Evolutionary conservation across 2,329 filamentous ascomycete species (phyloP).

Genomic region (Paramyrothecium sp.): DNA sequence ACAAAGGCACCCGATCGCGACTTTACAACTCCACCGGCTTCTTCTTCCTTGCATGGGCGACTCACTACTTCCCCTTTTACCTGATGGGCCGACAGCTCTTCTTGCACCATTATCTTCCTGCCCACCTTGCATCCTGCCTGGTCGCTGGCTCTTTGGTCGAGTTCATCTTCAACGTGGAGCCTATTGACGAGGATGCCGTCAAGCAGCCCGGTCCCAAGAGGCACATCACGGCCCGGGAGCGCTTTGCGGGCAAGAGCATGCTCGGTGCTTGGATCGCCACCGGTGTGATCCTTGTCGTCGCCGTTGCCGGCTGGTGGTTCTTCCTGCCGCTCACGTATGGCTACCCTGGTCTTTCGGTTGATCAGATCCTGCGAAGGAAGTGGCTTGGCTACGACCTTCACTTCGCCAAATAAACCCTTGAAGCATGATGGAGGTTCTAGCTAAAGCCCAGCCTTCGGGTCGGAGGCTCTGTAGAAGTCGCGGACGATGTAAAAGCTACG

Average conservation of each 20-base stretch:
- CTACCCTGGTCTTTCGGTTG: constrained; percentile 79
- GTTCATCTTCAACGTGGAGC: constrained; percentile 93
- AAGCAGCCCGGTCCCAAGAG: constrained; percentile 47
- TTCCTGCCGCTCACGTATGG: constrained; percentile 96
- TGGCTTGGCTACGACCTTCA: constrained; percentile 98
- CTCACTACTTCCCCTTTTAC: constrained; percentile 96
- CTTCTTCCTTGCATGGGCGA: constrained; percentile 97
- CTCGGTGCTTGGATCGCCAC: constrained; percentile 76
- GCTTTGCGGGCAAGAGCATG: constrained; percentile 77
- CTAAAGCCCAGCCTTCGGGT: not conserved
- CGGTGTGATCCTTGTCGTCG: constrained; percentile 63
- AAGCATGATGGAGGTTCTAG: constrained; percentile 2
- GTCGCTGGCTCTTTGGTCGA: constrained; percentile 90
- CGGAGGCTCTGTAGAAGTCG: not conserved
- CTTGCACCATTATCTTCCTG: constrained; percentile 94
- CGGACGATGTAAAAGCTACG: not conserved
- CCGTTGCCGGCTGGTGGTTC: constrained; percentile 82
- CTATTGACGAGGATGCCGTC: constrained; percentile 54
- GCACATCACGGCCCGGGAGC: constrained; percentile 76
- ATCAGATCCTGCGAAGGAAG: constrained; percentile 79
- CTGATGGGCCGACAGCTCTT: constrained; percentile 98
- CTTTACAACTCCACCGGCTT: constrained; percentile 99
- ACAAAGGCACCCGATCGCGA: constrained; percentile 78
- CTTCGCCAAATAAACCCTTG: constrained; percentile 80
- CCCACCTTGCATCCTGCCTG: constrained; percentile 85